These are phyloP conservation scores for Aspergillus fumigatiaffinis DNA, from an alignment of 2,329 filamentous ascomycete genomes.

Conservation along the genomic window DNA sequence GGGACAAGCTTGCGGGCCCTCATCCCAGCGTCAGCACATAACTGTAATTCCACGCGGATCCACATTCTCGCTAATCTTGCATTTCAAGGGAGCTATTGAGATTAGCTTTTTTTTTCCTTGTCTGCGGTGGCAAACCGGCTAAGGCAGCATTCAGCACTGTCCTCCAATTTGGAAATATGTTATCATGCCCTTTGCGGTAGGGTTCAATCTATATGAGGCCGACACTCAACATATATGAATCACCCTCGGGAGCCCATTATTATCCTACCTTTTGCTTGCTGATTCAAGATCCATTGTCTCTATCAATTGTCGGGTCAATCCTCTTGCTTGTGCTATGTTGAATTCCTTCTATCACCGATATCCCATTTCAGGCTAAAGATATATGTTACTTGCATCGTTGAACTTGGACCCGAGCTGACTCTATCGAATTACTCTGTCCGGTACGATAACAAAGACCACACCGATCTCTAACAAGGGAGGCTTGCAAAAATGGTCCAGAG, in stretches of 20 bases:
- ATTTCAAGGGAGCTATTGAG: neutral
- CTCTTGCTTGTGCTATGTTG: neutral
- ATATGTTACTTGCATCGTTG: neutral
- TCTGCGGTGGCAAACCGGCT: neutral
- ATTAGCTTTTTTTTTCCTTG: neutral
- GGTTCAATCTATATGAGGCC: neutral
- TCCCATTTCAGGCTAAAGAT: neutral
- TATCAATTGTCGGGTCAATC: neutral
- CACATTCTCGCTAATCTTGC: neutral
- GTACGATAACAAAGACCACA: neutral
- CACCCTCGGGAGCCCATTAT: neutral
- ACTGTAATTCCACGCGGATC: neutral
- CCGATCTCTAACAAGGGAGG: conserved; percentile 2
- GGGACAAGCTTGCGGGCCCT: neutral
- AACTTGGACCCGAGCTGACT: neutral
- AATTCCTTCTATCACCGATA: neutral
- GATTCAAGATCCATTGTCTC: neutral
- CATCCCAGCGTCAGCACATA: neutral
- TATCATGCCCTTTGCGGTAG: neutral
- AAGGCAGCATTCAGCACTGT: neutral
- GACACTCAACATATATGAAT: neutral
- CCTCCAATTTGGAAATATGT: neutral
- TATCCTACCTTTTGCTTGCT: neutral
- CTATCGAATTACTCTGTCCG: neutral
- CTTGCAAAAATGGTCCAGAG: conserved; percentile 15